Base-by-base conservation (phyloP, 1,284 basidiomycete species). In the Trametes sp. region DNA sequence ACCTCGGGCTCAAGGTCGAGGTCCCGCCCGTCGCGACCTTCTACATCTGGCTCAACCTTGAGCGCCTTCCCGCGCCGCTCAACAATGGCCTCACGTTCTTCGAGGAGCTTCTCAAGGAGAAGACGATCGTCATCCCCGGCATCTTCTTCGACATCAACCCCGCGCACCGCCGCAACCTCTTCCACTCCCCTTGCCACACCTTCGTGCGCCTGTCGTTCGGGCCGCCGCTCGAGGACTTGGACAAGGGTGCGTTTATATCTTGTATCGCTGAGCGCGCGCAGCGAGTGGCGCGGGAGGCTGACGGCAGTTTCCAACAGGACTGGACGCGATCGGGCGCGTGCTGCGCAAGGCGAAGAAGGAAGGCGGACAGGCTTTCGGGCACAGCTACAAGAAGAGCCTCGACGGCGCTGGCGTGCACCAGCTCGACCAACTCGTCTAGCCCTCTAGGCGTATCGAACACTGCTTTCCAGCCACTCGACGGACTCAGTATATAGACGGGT, bases 71-170 rank as follows among this genome's bases (percentile, higher is more conserved):
- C 9, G 70, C 85, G 7, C 96, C 95, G 7, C 77, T 98, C 46
- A 94, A 95, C 79, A 94, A 93, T 69, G 96, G 96, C 23, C 79
- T 98, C 70, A 94, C 92, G 31, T 97, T 98, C 86, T 98, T 98
- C 73, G 96, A 98, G 74, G 96, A 98, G 77, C 81, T 95, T 38
- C 83, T 98, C 48, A 96, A 95, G 76, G 93, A 96, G 76, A 86
- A 93, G 76, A 90, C 92, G 28, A 95, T 96, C 67, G 92, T 95
- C 59, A 94, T 95, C 54, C 94, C 94, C 11, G 92, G 92, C 41
- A 91, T 96, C 66, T 96, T 96, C 83, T 97, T 97, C 71, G 95
- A 96, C 73, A 86, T 92, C 70, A 90, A 96, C 76, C 94, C 94
- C 19, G 72, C 92, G n/a, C 91, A 95, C 72, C 82, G 92, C 69